These are phyloP conservation scores for Vaccinium myrtillus DNA, from an alignment of 148 eudicot species.

Conservation along the genomic window DNA sequence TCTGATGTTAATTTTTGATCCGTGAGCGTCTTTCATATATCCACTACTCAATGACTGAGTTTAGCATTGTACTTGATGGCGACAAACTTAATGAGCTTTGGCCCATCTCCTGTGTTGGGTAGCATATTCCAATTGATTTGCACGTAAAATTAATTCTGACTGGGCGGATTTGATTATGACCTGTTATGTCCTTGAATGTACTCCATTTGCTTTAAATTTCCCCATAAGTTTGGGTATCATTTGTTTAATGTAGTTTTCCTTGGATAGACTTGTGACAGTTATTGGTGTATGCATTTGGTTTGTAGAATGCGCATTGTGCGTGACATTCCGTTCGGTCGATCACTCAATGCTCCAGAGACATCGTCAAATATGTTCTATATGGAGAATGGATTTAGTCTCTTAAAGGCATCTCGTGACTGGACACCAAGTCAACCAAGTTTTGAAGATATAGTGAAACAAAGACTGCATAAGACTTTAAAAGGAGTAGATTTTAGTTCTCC, in stretches of 20 bases:
- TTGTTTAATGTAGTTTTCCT: background rate
- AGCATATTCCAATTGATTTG: slow-evolving; percentile 1
- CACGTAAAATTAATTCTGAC: background rate
- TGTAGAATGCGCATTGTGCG: slow-evolving; percentile 21
- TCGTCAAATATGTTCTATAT: slow-evolving; percentile 18
- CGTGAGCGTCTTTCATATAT: background rate
- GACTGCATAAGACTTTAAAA: slow-evolving; percentile 14
- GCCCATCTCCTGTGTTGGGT: background rate
- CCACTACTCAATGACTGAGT: background rate
- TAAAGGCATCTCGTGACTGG: slow-evolving; percentile 18
- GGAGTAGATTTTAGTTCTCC: slow-evolving; percentile 9
- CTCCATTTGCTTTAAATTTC: background rate
- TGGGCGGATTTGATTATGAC: background rate
- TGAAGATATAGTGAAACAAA: slow-evolving; percentile 18
- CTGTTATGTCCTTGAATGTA: background rate
- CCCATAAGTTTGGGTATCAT: background rate
- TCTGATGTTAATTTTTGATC: background rate
- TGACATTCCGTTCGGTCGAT: slow-evolving; percentile 6
- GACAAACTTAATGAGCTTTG: background rate
- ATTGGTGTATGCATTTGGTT: slow-evolving; percentile 12
- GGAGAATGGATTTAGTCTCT: slow-evolving; percentile 24
- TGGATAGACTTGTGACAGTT: background rate
- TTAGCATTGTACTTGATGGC: background rate
- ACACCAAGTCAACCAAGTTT: slow-evolving; percentile 14
- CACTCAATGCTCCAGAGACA: slow-evolving; percentile 19